Base-by-base conservation (phyloP, 2,329 filamentous ascomycete species). In the Xylariaceae sp. region DNA sequence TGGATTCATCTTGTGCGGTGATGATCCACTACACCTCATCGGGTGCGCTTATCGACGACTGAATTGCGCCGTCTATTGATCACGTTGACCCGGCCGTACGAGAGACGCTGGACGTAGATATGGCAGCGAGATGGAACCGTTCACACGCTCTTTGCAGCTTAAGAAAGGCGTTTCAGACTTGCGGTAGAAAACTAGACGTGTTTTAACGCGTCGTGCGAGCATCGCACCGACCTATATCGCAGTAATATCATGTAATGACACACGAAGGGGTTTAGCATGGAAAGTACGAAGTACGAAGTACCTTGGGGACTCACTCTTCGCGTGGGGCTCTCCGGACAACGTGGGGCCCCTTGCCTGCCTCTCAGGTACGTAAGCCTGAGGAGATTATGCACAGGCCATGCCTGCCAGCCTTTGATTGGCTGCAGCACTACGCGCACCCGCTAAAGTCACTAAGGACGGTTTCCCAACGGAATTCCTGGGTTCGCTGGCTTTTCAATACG, bases 1-100 rank as follows among this genome's bases (percentile, higher is more conserved):
- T 53, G 59, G 42, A 52, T 47, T 56, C 57, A 62, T 64, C 30
- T 54, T 61, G 51, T 48, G 45, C 13, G 13, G 23, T 15, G 34
- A 53, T 54, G 7, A 51, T 30, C 23, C 23, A 30, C 23, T 30
- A 30, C 23, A 30, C 23, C 23, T 30, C 23, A 30, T 30, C 23
- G 44, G 34, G 17, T 44, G n/a, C 18, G 13, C 39, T 53, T 37
- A 10, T 23, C 30, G 42, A 6, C 50, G 15, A 55, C 13, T 49
- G 18, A 6, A 48, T 23, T 57, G 30, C 44, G 55, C n/a, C 34
- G 54, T 8, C 30, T 8, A 18, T 42, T 7, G 50, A 56, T 60
- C 55, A 60, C 34, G 54, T 55, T 57, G 37, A 18, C 15, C 2
- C 50, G 37, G 11, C 34, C 15, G 30, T n/a, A 23, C 4, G 23